Base-by-base conservation (phyloP, 495 filamentous ascomycete species). In the Xylaria venustula region DNA sequence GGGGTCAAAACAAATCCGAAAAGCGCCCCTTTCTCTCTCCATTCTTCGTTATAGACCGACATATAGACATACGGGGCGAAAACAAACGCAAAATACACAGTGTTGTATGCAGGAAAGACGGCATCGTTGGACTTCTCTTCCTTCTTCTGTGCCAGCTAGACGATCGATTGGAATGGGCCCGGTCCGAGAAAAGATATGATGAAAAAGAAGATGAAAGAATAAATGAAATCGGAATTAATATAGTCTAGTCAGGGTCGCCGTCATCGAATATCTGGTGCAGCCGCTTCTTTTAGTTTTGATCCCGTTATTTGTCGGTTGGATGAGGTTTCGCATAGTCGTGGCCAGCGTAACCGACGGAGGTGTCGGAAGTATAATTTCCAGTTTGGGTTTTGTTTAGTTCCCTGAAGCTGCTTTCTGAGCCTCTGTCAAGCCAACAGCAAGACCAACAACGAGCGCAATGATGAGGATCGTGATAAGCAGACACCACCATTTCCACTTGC, bases 401-500 rank as follows among this genome's bases (percentile, higher is more conserved):
- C 57, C 37, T 3, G 47, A 3, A n/a, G 28, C 48, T 7, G 57
- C 48, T 2, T 41, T 30, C 19, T 25, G 1, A n/a, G 47, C 47
- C 20, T 52, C 36, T 8, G 57, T 52, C n/a, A 75, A 8, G 22
- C 55, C 59, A 12, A 81, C 64, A 32, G 69, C 74, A 41, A 85
- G 71, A 47, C 77, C 81, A 54, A 85, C 74, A 56, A 75, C 79
- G 40, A 86, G 68, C 44, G 54, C 26, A 60, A 81, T 67, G 64
- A 87, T 82, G 63, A 84, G 68, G 19, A 90, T 72, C n/a, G 75
- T 71, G 67, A 90, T 73, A 59, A 81, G 64, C 26, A 90, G 74
- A 65, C 83, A 86, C 80, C 81, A 88, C 88, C 88, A 90, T 79
- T 90, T 91, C 73, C 88, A 80, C 72, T 78, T 85, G 58, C 85